Conservation (phyloP, 2,329 filamentous ascomycete species). For the Scedosporium aurantiacum region DNA sequence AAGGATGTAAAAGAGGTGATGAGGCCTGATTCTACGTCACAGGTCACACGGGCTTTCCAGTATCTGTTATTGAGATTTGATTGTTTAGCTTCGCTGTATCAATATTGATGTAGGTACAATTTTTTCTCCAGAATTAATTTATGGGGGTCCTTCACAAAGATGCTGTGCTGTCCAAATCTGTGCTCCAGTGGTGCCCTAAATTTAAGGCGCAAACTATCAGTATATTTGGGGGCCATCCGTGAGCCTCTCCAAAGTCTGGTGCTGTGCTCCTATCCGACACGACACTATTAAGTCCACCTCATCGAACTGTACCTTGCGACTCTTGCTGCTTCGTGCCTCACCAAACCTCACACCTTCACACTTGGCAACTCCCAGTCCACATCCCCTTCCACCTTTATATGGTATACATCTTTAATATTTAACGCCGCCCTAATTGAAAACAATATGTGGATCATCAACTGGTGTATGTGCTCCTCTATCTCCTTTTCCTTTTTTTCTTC, state of each 20-base stretch:
- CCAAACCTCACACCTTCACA: slow-evolving; percentile 7
- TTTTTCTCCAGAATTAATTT: too few relatives aligned
- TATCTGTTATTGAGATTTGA: too few relatives aligned
- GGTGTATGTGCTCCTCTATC: slow-evolving; percentile 55
- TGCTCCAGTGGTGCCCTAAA: background rate
- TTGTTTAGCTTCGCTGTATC: too few relatives aligned
- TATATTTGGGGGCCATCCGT: background rate
- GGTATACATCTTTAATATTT: background rate
- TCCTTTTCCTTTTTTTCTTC: background rate
- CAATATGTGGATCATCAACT: slow-evolving; percentile 89
- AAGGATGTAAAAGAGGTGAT: too few relatives aligned
- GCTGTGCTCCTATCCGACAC: too few relatives aligned
- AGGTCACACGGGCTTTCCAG: too few relatives aligned
- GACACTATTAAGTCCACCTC: slow-evolving; percentile 4
- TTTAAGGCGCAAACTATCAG: background rate
- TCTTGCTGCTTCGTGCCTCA: background rate
- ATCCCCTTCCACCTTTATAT: slow-evolving; percentile 5
- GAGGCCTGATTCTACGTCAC: too few relatives aligned
- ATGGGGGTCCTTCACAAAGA: background rate
- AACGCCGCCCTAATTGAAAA: slow-evolving; percentile 7
- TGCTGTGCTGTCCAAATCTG: background rate
- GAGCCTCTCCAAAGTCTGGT: background rate
- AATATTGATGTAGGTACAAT: too few relatives aligned
- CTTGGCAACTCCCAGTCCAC: slow-evolving; percentile 9
- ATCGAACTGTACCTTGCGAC: slow-evolving; percentile 3